Percentiles rank a stretch among this genome's conserved stretches.
Conservation (phyloP, 129 eudicot species). For the Heracleum sosnowskyi region DNA sequence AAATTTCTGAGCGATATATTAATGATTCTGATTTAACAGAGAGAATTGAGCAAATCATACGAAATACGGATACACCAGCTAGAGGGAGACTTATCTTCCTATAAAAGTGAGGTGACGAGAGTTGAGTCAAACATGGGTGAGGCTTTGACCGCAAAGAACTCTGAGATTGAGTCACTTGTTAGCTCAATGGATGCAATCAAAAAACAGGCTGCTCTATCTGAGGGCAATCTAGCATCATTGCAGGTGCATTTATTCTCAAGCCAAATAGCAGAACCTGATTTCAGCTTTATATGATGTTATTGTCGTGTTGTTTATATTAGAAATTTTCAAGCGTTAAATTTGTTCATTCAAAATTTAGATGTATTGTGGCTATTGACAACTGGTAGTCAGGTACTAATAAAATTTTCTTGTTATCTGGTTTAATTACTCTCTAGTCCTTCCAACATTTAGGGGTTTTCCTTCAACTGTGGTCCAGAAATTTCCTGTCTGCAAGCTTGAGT, state of each 20-base stretch:
- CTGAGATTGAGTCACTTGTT: slow-evolving; percentile 90
- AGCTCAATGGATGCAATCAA: slow-evolving; percentile 76
- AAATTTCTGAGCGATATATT: slow-evolving; percentile 12
- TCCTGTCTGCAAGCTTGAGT: background rate
- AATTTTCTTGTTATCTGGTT: background rate
- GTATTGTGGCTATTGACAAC: background rate
- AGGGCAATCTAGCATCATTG: slow-evolving; percentile 85
- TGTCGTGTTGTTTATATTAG: background rate
- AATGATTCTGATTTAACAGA: slow-evolving; percentile 40
- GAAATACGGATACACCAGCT: slow-evolving; percentile 80
- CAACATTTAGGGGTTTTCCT: background rate
- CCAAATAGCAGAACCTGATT: slow-evolving; percentile 3
- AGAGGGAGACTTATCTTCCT: slow-evolving; percentile 61
- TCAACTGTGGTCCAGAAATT: background rate
- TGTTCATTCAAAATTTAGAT: background rate
- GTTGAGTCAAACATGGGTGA: slow-evolving; percentile 85
- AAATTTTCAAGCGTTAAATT: background rate
- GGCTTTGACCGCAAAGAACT: slow-evolving; percentile 89
- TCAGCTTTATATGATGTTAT: background rate
- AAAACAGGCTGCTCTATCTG: slow-evolving; percentile 90
- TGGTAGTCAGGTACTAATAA: background rate
- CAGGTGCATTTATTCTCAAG: slow-evolving; percentile 41
- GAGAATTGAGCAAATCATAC: slow-evolving; percentile 83
- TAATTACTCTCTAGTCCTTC: background rate
- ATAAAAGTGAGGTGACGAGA: slow-evolving; percentile 68